Percentiles rank a stretch among this genome's conserved stretches.
These are phyloP conservation scores for Dactylis glomerata DNA, from an alignment of 176 grass and related monocot species.

Conservation along the genomic window DNA sequence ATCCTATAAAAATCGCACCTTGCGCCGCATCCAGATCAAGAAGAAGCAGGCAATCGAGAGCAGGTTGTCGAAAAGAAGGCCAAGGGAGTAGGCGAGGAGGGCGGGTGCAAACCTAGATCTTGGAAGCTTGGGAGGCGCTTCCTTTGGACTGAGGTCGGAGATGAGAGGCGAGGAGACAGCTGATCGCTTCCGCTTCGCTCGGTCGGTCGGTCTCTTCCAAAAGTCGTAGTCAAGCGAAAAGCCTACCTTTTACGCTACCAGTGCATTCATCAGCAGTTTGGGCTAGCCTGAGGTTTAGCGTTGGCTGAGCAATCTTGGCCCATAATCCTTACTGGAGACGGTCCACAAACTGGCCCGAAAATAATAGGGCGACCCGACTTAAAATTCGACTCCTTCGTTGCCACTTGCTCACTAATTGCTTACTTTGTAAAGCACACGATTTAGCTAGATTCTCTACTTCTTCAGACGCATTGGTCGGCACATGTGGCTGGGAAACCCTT, in stretches of 20 bases:
- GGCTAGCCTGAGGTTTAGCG: neutral
- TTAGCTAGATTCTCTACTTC: no score
- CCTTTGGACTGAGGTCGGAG: neutral
- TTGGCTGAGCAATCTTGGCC: neutral
- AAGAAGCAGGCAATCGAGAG: neutral
- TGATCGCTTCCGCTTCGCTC: neutral
- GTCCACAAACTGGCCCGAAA: neutral
- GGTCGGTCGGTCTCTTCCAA: neutral
- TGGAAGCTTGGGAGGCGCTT: neutral
- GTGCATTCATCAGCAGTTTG: neutral
- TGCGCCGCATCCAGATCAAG: neutral
- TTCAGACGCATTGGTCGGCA: no score
- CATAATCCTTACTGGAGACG: neutral
- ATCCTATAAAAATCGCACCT: neutral
- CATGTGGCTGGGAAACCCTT: no score
- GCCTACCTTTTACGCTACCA: neutral
- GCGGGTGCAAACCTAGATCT: neutral
- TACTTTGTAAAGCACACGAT: no score
- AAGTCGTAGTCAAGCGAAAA: neutral
- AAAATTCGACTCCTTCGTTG: no score
- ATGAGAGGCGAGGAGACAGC: neutral
- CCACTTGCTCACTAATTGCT: no score
- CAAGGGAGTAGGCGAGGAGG: neutral
- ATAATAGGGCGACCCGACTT: neutral
- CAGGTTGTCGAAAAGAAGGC: neutral